These are phyloP conservation scores for Metarhizium album DNA, from an alignment of 2,329 filamentous ascomycete species.

Conservation along the genomic window DNA sequence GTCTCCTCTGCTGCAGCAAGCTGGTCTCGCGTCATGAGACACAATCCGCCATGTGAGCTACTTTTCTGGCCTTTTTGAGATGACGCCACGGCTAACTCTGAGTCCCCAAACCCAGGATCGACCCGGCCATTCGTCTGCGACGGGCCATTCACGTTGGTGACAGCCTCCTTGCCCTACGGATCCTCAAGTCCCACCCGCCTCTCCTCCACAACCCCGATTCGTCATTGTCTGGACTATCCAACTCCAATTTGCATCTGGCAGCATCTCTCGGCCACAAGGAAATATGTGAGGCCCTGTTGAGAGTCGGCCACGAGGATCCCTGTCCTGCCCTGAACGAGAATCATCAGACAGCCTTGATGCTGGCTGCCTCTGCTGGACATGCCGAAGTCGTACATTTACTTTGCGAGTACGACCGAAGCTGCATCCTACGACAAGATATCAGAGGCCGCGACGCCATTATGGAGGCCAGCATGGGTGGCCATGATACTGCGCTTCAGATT, in stretches of 20 bases:
- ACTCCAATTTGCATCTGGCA: slow-evolving; percentile 76
- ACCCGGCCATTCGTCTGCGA: slow-evolving; percentile 64
- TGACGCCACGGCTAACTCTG: background rate
- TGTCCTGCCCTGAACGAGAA: slow-evolving; percentile 68
- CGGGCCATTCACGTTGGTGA: slow-evolving; percentile 73
- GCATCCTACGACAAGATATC: slow-evolving; percentile 54
- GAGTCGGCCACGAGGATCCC: slow-evolving; percentile 63
- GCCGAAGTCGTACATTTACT: slow-evolving; percentile 65
- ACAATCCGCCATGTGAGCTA: slow-evolving; percentile 11
- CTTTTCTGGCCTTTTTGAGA: too few relatives aligned
- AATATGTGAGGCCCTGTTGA: slow-evolving; percentile 59
- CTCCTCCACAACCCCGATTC: slow-evolving; percentile 73
- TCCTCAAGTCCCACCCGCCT: slow-evolving; percentile 59
- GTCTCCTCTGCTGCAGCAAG: background rate
- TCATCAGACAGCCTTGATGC: slow-evolving; percentile 72
- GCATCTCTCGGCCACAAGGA: slow-evolving; percentile 59
- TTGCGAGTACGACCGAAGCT: slow-evolving; percentile 49
- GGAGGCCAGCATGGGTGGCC: slow-evolving; percentile 48
- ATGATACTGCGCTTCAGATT: slow-evolving; percentile 55
- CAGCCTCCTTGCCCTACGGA: slow-evolving; percentile 59
- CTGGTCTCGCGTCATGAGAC: slow-evolving; percentile 7
- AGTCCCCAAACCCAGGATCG: slow-evolving; percentile 47
- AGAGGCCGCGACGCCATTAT: slow-evolving; percentile 63
- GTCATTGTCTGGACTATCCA: slow-evolving; percentile 55
- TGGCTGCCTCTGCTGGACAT: slow-evolving; percentile 59